A percentile compares a stretch with the other conserved stretches of the same genome.
Conservation (phyloP, 768 basidiomycete genomes). For the Xerocomellus dryophilus region DNA sequence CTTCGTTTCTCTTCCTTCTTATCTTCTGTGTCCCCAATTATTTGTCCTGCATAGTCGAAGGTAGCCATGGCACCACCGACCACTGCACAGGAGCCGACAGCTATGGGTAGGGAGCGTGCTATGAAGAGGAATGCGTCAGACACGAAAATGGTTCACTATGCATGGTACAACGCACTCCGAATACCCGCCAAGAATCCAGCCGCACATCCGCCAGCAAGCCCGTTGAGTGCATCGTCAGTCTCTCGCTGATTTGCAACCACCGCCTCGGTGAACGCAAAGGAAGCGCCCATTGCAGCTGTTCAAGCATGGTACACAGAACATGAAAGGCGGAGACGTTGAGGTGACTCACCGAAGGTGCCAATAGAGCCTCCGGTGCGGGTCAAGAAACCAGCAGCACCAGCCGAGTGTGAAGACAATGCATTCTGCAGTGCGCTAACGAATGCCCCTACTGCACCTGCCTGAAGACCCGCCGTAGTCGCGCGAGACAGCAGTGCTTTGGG, state of each 20-base stretch:
- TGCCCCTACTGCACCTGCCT: constrained; percentile 62
- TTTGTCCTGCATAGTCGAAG: constrained; percentile 74
- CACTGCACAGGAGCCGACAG: constrained; percentile 72
- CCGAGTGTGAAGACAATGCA: constrained; percentile 70
- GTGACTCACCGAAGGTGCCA: constrained; percentile 79
- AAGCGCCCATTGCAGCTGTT: constrained; percentile 83
- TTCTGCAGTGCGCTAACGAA: constrained; percentile 76
- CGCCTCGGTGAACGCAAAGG: constrained; percentile 81
- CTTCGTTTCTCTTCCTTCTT: constrained; percentile 66
- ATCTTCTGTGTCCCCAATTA: constrained; percentile 46
- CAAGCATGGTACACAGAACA: constrained; percentile 6
- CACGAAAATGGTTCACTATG: constrained; percentile 1
- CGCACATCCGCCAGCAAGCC: constrained; percentile 84
- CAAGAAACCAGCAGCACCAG: constrained; percentile 81
- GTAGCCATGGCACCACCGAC: constrained; percentile 79
- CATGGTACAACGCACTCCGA: constrained; percentile 49
- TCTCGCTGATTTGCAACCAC: constrained; percentile 76
- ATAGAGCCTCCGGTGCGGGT: constrained; percentile 88
- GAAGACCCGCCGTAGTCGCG: constrained; percentile 57
- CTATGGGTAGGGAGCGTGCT: constrained; percentile 85
- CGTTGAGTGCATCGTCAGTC: constrained; percentile 77
- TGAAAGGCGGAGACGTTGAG: neutral
- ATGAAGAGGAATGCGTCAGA: constrained; percentile 12
- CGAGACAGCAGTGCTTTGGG: constrained; percentile 55
- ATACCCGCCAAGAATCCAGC: constrained; percentile 90